Conservation (phyloP, 2,329 filamentous ascomycete genomes). For the Pseudogymnoascus sp. region DNA sequence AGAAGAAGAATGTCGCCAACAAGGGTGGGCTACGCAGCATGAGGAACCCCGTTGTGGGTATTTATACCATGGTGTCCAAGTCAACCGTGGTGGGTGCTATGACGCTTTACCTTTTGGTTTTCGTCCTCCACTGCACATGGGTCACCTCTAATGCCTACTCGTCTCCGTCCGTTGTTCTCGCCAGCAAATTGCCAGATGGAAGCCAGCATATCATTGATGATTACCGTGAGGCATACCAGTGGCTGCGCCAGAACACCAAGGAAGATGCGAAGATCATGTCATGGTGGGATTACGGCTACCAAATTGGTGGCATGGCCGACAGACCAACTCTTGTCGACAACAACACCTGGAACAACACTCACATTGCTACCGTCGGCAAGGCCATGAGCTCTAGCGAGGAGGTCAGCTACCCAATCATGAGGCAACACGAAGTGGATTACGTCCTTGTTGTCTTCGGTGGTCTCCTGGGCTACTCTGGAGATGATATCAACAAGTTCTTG, state of each 20-base stretch:
- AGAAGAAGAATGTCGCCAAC: constrained; percentile 49
- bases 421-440: constrained; percentile 97
- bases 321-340: constrained; percentile 96
- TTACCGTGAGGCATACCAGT: constrained; percentile 98
- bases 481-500: constrained; percentile 99
- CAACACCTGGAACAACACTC: constrained; percentile 99
- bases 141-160: constrained; percentile 99
- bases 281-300: constrained; percentile 99
- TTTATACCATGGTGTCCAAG: constrained; percentile 78
- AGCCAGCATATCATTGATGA: constrained; percentile 98
- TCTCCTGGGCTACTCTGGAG: constrained; percentile 91
- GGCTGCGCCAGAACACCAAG: constrained; percentile 94
- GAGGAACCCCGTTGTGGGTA: constrained; percentile 67
- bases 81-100: constrained; percentile 64
- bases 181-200: constrained; percentile 85
- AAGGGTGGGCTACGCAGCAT: constrained; percentile 59
- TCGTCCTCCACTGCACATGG: constrained; percentile 98
- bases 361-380: constrained; percentile 98
- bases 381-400: constrained; percentile 97
- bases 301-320: constrained; percentile 99
- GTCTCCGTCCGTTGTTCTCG: constrained; percentile 92
- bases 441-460: constrained; percentile 96
- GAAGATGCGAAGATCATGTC: constrained; percentile 98
- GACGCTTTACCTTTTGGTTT: constrained; percentile 77
- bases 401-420: constrained; percentile 97